phyloP scores from a whole-genome alignment of 768 basidiomycete genomes.

The Boletus sp. region DNA sequence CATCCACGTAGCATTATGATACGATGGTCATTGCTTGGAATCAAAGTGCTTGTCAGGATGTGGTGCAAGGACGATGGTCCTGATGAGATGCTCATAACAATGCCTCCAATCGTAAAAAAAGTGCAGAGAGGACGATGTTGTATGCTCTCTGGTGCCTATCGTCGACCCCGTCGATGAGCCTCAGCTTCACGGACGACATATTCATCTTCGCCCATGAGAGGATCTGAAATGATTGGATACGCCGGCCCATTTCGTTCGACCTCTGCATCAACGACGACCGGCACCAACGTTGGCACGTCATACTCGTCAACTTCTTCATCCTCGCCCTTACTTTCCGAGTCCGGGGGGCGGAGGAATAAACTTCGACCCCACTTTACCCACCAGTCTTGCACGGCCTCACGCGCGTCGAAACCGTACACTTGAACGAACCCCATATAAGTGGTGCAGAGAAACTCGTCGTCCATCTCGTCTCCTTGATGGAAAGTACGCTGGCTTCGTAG shows the following conservation, averaged over 20 bases:
- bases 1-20: neutral
- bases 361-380: conserved; percentile 52
- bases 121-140: too few relatives aligned
- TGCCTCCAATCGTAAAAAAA: neutral
- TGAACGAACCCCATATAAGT: conserved; percentile 52
- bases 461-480: conserved; percentile 38
- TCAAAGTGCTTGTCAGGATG: neutral
- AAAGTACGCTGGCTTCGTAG: conserved; percentile 26
- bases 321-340: neutral
- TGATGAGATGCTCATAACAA: too few relatives aligned
- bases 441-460: conserved; percentile 39
- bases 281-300: neutral
- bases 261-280: conserved; percentile 10
- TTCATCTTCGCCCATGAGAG: conserved; percentile 12
- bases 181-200: conserved; percentile 10
- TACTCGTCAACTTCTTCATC: neutral
- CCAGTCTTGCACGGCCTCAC: conserved; percentile 59
- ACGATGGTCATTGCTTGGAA: neutral
- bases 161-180: neutral
- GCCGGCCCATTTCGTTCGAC: conserved; percentile 8
- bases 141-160: neutral
- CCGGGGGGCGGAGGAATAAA: conserved; percentile 1
- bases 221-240: conserved; percentile 13
- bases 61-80: too few relatives aligned
- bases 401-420: conserved; percentile 47